Conservation (phyloP, 2,329 filamentous ascomycete genomes). For the Trichoderma polysporum region DNA sequence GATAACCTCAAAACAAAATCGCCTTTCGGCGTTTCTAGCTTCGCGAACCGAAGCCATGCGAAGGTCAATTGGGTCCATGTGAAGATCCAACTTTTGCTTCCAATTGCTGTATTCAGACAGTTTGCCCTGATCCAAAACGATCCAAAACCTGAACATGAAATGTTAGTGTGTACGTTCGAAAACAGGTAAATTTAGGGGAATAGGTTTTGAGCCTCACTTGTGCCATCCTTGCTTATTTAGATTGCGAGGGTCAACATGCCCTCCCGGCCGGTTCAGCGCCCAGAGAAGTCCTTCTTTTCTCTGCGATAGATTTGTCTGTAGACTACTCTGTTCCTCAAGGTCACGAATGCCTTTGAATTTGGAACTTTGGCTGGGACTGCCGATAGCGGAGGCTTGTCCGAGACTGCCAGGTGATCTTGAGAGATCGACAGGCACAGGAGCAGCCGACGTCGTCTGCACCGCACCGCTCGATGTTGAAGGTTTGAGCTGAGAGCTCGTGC, state of each 20-base stretch:
- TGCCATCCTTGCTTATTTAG: conserved; percentile 98
- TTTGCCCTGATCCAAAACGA: conserved; percentile 94
- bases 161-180: conserved; percentile 23
- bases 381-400: conserved; percentile 40
- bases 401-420: conserved; percentile 59
- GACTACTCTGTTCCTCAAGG: conserved; percentile 77
- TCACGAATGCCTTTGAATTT: conserved; percentile 92
- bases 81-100: conserved; percentile 94
- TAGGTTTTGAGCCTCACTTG: conserved; percentile 64
- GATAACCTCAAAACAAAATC: conserved; percentile 98
- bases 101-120: conserved; percentile 98
- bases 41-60: conserved; percentile 96
- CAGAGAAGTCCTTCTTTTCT: conserved; percentile 93
- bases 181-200: neutral
- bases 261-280: conserved; percentile 89
- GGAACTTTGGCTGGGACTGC: conserved; percentile 52
- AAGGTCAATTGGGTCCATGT: conserved; percentile 97
- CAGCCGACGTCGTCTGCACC: conserved; percentile 31
- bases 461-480: conserved; percentile 48
- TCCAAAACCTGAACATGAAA: conserved; percentile 78
- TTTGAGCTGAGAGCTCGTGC: conserved; percentile 65
- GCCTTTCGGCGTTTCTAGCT: conserved; percentile 87
- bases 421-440: conserved; percentile 40
- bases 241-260: conserved; percentile 91
- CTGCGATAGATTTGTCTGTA: conserved; percentile 54